Evolutionary conservation across 2,329 filamentous ascomycete species (phyloP), one percentile per base, ranked within the genome.

Genomic region (Colletotrichum filicis): DNA sequence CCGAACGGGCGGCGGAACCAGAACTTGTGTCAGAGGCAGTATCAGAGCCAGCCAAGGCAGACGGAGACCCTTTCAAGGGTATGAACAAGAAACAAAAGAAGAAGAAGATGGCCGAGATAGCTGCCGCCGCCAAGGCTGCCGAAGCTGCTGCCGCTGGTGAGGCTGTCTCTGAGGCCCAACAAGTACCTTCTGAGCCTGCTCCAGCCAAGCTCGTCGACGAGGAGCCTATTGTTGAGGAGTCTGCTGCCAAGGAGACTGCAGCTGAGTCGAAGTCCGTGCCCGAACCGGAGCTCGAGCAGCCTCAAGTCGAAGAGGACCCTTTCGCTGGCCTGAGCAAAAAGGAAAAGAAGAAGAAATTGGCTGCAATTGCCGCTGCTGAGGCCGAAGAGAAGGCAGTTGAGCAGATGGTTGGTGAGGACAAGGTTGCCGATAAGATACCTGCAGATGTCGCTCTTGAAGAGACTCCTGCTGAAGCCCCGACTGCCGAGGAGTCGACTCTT

Each of bases 321-420:
- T 49, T 49, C 57, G 57, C 49, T 6, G 49, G 52, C 28, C n/a
- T 64, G 7, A 64, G 52, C 28, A 70, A 73, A 46, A 65, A 70
- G 22, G 62, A 65, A 26, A 69, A 68, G 66, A 65, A 70, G 35
- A 74, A 73, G 35, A 63, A 66, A 26, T 66, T 67, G 37, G 37
- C 16, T 66, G 49, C 37, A 22, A 30, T 64, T n/a, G 37, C 59
- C 35, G 68, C 55, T 24, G 64, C 63, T 28, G 59, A 37, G 3
- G 46, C 32, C n/a, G 8, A 53, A 26, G 32, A 16, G 4, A 56
- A 65, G 19, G 14, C 22, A 14, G 52, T 24, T n/a, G 42, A 22
- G 42, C 16, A 49, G 42, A 8, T 49, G 9, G 3, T n/a, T 4
- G 8, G 8, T 32, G 49, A 65, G 12, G 22, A 65, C n/a, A 28